These are phyloP conservation scores for Talaromyces sp. DNA, from an alignment of 2,329 filamentous ascomycete genomes.

Conservation along the genomic window DNA sequence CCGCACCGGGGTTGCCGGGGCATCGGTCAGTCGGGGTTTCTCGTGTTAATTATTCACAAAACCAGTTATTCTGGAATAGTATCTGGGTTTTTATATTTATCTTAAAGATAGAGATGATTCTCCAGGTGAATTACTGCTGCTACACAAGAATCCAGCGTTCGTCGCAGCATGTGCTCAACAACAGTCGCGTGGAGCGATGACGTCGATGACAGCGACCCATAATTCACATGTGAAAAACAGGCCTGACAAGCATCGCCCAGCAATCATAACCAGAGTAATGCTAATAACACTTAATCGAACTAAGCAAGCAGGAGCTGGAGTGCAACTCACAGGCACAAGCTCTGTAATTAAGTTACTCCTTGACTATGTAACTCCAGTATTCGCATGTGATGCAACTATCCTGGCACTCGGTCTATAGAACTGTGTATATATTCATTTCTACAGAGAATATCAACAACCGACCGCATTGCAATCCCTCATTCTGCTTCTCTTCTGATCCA, in stretches of 20 bases:
- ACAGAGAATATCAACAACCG: neutral
- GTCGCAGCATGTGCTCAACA: neutral
- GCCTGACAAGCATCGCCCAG: neutral
- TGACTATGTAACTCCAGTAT: neutral
- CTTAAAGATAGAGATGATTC: neutral
- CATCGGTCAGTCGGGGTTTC: neutral
- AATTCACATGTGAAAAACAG: conserved; percentile 6
- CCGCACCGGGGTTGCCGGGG: neutral
- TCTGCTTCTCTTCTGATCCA: neutral
- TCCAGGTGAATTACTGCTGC: neutral
- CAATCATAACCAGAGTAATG: neutral
- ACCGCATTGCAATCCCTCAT: neutral
- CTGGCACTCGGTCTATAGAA: neutral
- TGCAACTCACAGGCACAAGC: neutral
- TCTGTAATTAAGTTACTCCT: neutral
- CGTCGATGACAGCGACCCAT: neutral
- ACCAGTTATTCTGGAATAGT: neutral
- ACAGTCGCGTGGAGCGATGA: neutral
- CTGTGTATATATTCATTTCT: neutral
- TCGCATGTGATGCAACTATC: conserved; percentile 2
- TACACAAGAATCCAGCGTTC: neutral
- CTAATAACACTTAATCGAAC: neutral
- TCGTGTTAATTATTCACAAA: neutral
- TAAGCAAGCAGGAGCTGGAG: neutral
- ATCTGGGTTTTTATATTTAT: no score